Conservation (phyloP, 352 stramenopile genomes). For the Pythium guiyangense region DNA sequence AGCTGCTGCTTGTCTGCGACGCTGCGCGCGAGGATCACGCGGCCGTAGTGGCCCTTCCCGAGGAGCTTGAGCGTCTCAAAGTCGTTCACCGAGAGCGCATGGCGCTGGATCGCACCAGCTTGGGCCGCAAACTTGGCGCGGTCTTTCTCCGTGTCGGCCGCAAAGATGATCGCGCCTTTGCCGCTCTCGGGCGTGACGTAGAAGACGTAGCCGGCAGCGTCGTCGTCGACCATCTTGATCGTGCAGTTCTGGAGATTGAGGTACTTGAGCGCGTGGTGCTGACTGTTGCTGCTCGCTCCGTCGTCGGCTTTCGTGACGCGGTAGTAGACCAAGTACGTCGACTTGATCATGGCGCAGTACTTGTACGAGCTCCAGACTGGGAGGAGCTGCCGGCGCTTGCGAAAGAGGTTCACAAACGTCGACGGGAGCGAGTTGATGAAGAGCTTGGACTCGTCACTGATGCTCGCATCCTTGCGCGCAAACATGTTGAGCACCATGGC, state of each 20-base stretch:
- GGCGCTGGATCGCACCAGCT: conserved; percentile 45
- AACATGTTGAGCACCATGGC: conserved; percentile 82
- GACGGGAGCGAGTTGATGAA: conserved; percentile 84
- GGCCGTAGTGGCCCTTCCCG: conserved; percentile 79
- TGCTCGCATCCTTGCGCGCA: conserved; percentile 50
- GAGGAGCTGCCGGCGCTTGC: conserved; percentile 76
- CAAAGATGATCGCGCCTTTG: conserved; percentile 67
- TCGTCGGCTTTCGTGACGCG: conserved; percentile 62
- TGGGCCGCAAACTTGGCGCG: conserved; percentile 71
- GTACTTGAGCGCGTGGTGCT: conserved; percentile 50
- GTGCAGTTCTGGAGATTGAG: conserved; percentile 73
- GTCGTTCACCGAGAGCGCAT: conserved; percentile 46
- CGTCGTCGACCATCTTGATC: conserved; percentile 76
- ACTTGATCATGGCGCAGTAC: conserved; percentile 88
- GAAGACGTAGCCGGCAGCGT: conserved; percentile 69
- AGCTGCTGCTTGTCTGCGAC: conserved; percentile 40
- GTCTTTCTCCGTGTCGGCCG: conserved; percentile 81
- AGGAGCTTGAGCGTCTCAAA: conserved; percentile 83
- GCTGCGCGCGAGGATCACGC: conserved; percentile 63
- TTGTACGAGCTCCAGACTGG: conserved; percentile 82
- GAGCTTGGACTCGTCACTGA: conserved; percentile 76
- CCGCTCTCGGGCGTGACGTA: conserved; percentile 64
- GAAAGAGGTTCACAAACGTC: conserved; percentile 81
- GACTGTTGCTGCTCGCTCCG: conserved; percentile 11
- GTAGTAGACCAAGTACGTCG: conserved; percentile 81